These are phyloP conservation scores for Allantophomopsis cytisporea DNA, from an alignment of 2,329 filamentous ascomycete genomes.

Conservation along the genomic window DNA sequence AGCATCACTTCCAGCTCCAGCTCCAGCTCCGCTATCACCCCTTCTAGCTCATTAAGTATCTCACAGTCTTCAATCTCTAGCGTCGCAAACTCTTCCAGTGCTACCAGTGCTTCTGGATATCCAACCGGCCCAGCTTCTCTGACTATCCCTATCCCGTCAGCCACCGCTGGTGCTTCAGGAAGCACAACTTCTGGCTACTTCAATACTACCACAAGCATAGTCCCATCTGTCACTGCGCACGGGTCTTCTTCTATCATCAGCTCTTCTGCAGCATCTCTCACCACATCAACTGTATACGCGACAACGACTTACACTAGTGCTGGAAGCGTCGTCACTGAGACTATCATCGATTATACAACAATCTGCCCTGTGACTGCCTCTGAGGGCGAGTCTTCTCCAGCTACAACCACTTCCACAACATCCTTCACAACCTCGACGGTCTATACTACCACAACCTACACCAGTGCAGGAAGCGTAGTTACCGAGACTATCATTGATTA, in stretches of 20 bases:
- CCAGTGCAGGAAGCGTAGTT: constrained; percentile 11
- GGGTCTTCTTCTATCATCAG: too few species aligned
- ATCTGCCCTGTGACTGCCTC: neutral
- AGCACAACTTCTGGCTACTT: too few species aligned
- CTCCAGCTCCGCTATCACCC: neutral
- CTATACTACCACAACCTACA: constrained; percentile 2
- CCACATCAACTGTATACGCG: neutral
- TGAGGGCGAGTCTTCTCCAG: neutral
- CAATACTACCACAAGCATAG: too few species aligned
- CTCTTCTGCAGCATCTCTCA: too few species aligned
- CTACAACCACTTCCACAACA: constrained; percentile 2
- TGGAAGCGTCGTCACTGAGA: neutral
- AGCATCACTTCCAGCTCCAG: neutral
- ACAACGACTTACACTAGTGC: neutral
- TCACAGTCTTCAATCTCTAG: neutral
- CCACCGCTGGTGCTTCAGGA: neutral
- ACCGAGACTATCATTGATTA: constrained; percentile 17
- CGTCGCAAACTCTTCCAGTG: neutral
- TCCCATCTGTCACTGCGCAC: too few species aligned
- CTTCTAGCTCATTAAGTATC: neutral
- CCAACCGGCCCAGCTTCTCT: neutral
- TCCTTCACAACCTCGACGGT: neutral
- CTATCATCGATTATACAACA: neutral
- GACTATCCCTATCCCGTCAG: neutral
- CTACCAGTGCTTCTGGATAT: neutral